Percentiles rank a stretch among this genome's conserved stretches.
Evolutionary conservation across 345 rosid species (phyloP).

Genomic region (Geranium brycei): DNA sequence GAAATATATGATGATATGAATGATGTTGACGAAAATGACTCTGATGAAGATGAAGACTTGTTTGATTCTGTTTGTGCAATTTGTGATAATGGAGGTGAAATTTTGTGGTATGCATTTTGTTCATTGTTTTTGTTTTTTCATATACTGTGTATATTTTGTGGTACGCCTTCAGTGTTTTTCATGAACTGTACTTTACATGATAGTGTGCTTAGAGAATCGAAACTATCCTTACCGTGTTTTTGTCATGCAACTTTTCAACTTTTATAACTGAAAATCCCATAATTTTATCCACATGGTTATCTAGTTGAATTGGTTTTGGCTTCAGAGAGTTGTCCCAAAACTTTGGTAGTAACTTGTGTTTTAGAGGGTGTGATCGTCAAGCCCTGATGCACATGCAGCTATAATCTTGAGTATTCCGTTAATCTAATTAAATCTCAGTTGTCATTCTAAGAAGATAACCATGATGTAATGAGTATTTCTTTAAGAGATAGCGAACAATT

Average conservation of each 20-base stretch:
- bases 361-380: background rate
- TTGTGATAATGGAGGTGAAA: conserved; percentile 77
- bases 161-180: too few relatives aligned
- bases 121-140: conserved; percentile 3
- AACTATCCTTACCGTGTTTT: background rate
- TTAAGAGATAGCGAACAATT: background rate
- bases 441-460: background rate
- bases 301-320: background rate
- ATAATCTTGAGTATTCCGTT: background rate
- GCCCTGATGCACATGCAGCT: background rate
- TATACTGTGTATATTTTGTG: background rate
- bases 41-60: conserved; percentile 21
- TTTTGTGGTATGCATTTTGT: conserved; percentile 46
- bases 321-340: background rate
- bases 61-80: conserved; percentile 74
- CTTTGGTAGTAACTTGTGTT: too few relatives aligned
- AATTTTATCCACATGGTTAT: background rate
- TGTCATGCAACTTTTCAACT: too few relatives aligned
- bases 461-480: background rate
- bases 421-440: background rate
- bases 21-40: conserved; percentile 28
- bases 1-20: conserved; percentile 18
- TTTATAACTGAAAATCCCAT: background rate
- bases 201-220: background rate
- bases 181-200: background rate